Evolutionary conservation across 768 basidiomycete genomes (phyloP).

Genomic region (Kwoniella europaea): DNA sequence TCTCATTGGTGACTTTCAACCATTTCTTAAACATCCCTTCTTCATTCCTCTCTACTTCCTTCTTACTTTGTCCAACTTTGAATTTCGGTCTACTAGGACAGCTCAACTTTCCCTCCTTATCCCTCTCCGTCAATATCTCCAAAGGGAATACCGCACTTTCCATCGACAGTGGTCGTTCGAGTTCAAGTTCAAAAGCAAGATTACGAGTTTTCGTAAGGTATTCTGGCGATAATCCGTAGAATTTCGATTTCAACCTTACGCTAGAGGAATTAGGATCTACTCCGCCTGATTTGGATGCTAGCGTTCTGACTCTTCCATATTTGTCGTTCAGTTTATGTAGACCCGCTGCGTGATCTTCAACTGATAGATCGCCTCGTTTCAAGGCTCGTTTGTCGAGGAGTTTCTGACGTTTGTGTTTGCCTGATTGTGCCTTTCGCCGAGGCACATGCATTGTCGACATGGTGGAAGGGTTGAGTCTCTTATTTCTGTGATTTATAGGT

Average conservation of each 20-base stretch:
- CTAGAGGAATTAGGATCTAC: conserved; percentile 1
- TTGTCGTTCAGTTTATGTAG: conserved; percentile 12
- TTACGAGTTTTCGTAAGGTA: conserved; percentile 50
- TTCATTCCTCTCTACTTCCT: conserved; percentile 87
- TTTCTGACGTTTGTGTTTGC: conserved; percentile 61
- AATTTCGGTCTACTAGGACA: conserved; percentile 81
- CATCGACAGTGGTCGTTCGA: conserved; percentile 46
- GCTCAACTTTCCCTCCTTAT: conserved; percentile 52
- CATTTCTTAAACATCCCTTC: conserved; percentile 81
- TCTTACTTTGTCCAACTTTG: conserved; percentile 82
- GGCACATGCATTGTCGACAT: conserved; percentile 38
- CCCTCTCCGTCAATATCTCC: conserved; percentile 41
- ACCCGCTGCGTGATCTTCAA: conserved; percentile 10
- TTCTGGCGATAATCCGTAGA: conserved; percentile 42
- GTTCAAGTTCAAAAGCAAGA: conserved; percentile 39
- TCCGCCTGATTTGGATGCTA: conserved; percentile 11
- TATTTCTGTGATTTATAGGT: background rate
- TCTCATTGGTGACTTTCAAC: conserved; percentile 69
- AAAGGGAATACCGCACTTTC: conserved; percentile 36
- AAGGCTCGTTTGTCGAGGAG: conserved; percentile 78
- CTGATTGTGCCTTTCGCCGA: conserved; percentile 41
- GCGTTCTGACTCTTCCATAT: conserved; percentile 6
- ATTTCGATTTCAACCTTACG: conserved; percentile 40
- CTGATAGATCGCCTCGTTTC: conserved; percentile 67
- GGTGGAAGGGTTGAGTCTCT: background rate